Evolutionary conservation across 306 rosid genomes (phyloP), one percentile per base, ranked within the genome.

Genomic region (Erythrophleum fordii): DNA sequence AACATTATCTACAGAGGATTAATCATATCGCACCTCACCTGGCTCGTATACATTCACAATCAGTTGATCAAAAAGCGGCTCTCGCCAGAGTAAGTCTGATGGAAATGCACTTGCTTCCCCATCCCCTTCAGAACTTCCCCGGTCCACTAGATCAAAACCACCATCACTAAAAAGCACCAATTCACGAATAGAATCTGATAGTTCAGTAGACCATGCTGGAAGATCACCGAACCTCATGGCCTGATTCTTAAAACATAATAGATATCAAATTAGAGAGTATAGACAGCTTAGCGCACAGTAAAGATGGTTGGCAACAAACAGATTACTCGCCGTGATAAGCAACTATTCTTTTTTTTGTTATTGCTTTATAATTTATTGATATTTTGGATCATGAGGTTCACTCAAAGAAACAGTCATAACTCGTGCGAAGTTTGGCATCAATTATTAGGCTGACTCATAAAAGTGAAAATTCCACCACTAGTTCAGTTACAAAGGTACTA

Each of bases 161-260:
- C 22, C 18, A 66, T 66, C 64, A 69, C 81, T 72, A 6, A 80
- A 58, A 55, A 84, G 55, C 58, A 87, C 56, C 53, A 67, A 82
- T 41, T 81, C 81, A 31, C 58, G 81, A 52, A 95, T 77, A 44
- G 88, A 87, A 51, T 77, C 44, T 11, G 97, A 85, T 58, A 93
- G 78, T 67, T 76, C 83, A 29, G 18, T 78, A 17, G 97, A 90
- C 99, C 99, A 95, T 9, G 75, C 18, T 22, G 97, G 98, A 42
- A 94, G 97, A 69, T 85, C 81, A 18, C 98, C 98, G 62, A 94
- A 94, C 69, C 92, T 86, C 98, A 94, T 94, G 49, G 98, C 97
- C 90, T 94, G 86, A 70, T 18, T 23, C 22, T 26, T 8, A 11
- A 20, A 42, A 48, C 25, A 39, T 23, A 18, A 7, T 7, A 29